Percentiles rank a stretch among this genome's conserved stretches.
phyloP scores from a whole-genome alignment of 192 early-diverging fungal species.

The Dissophora ornata region DNA sequence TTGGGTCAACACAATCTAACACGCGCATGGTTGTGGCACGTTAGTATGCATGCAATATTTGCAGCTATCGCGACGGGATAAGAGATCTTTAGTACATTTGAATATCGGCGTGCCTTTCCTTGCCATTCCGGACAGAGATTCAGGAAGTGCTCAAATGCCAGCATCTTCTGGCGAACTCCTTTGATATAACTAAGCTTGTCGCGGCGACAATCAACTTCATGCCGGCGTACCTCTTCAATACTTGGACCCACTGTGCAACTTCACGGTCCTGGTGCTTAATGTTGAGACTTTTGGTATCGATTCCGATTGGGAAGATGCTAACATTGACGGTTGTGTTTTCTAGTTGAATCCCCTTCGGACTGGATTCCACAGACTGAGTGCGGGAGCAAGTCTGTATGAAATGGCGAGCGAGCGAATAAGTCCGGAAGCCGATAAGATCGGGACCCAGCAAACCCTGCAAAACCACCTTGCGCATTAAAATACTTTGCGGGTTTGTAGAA shows the following conservation, averaged over 20 bases:
- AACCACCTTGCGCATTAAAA: conserved; percentile 80
- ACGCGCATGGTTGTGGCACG: not conserved
- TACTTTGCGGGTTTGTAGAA: too few relatives aligned
- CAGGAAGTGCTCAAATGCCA: conserved; percentile 92
- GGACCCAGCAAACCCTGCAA: conserved; percentile 91
- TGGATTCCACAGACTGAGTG: conserved; percentile 87
- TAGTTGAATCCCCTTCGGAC: conserved; percentile 85
- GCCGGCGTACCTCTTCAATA: conserved; percentile 86
- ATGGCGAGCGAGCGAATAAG: conserved; percentile 92
- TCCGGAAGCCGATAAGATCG: conserved; percentile 93
- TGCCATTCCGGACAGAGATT: conserved; percentile 90
- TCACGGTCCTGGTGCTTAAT: conserved; percentile 74
- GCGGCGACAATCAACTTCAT: conserved; percentile 94
- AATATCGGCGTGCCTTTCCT: conserved; percentile 64
- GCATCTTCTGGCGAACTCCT: conserved; percentile 94
- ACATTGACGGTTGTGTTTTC: conserved; percentile 84
- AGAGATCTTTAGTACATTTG: too few relatives aligned
- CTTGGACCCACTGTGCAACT: conserved; percentile 81
- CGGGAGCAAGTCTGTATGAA: conserved; percentile 91
- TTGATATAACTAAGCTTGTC: conserved; percentile 98
- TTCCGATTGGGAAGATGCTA: conserved; percentile 95
- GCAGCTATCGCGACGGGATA: too few relatives aligned
- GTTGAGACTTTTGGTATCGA: conserved; percentile 82
- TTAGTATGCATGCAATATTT: not conserved
- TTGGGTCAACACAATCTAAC: conserved; percentile 90